phyloP scores from a whole-genome alignment of 2,329 filamentous ascomycete species.

The Westerdykella sp. region DNA sequence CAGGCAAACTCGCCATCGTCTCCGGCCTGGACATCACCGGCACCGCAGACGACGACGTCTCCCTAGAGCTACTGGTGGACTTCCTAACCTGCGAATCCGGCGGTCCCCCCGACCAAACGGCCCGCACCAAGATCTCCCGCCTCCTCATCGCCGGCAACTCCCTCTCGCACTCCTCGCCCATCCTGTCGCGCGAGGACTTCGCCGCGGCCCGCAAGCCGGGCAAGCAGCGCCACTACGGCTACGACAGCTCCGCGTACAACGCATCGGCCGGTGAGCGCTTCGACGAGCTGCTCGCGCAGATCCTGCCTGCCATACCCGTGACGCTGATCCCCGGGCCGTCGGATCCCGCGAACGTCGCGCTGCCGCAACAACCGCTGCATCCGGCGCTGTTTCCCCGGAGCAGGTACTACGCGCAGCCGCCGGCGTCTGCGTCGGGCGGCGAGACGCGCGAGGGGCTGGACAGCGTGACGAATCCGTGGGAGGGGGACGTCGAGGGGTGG shows the following conservation, averaged over 20 bases:
- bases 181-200: constrained; percentile 44
- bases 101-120: constrained; percentile 53
- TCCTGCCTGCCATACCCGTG: constrained; percentile 80
- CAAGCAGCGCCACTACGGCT: constrained; percentile 78
- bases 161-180: constrained; percentile 49
- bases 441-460: constrained; percentile 67
- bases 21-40: constrained; percentile 83
- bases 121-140: constrained; percentile 65
- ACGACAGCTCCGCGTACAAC: constrained; percentile 86
- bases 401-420: constrained; percentile 58
- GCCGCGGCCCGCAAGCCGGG: constrained; percentile 40
- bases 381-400: constrained; percentile 80
- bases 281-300: constrained; percentile 71
- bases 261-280: constrained; percentile 74
- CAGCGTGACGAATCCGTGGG: constrained; percentile 86
- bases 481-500: constrained; percentile 86
- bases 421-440: constrained; percentile 34
- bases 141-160: constrained; percentile 92
- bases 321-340: constrained; percentile 78
- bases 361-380: constrained; percentile 91
- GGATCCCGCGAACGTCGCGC: constrained; percentile 82
- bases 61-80: constrained; percentile 73
- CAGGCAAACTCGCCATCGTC: constrained; percentile 75
- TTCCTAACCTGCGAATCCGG: constrained; percentile 80
- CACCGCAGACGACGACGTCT: constrained; percentile 64